Base-by-base conservation (phyloP, 2,329 filamentous ascomycete genomes). In the Aureobasidium lini region DNA sequence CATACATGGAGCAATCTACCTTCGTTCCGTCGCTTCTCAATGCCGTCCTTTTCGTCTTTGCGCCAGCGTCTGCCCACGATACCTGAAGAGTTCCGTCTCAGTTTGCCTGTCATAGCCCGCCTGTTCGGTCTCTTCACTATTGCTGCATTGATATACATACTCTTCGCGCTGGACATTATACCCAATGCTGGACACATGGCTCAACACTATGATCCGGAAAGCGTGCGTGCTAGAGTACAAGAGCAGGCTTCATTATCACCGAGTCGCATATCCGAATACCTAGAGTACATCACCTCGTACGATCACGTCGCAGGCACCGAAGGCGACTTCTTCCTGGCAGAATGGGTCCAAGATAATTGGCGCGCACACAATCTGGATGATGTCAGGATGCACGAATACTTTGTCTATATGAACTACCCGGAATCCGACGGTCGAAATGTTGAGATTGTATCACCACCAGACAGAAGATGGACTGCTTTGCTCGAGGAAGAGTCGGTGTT, bases 241-340 rank as follows among this genome's bases (percentile, higher is more conserved):
- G 79, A 80, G 50, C 84, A 84, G 66, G 83, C 95, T 64, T 46
- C 32, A 16, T 16, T 57, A 9, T 87, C 95, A 68, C 78, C 83
- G 58, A 79, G 80, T 61, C 64, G 71, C 50, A 79, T 80, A 70
- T 82, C 84, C 63, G 85, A 89, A 42, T 88, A 89, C 60, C 75
- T 96, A 61, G 78, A 83, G 67, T 88, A 92, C 68, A 84, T 93
- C 63, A 93, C 90, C 4, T 83, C 82, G 59, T 96, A 89, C 70
- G 89, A 94, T 62, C 94, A 97, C 72, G 81, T 97, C 63, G 94
- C 90, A 2, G 94, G 94, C n/a, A 95, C 91, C 3, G 87, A 96
- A 75, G 94, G 94, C 49, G 93, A 95, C 75, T 91, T 87, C 67
- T 89, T 87, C 47, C 80, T 95, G 58, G 93, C 90, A 7, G 83